phyloP scores from a whole-genome alignment of 1,139 yeast genomes.

The Citeromyces hawaiiensis region DNA sequence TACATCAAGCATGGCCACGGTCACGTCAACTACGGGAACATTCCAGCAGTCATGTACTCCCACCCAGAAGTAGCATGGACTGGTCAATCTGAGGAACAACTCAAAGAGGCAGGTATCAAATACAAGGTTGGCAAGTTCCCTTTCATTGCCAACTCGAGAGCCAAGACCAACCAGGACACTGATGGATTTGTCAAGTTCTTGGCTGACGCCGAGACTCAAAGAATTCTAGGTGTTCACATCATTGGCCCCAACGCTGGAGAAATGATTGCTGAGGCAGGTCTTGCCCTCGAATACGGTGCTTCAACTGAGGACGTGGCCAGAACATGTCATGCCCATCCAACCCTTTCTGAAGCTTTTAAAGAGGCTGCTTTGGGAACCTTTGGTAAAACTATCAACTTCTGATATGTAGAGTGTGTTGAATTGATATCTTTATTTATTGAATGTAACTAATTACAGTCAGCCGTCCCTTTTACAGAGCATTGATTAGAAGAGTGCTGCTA shows the following conservation, averaged over 20 bases:
- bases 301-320: constrained; percentile 96
- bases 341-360: constrained; percentile 94
- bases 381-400: constrained; percentile 80
- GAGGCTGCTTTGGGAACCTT: constrained; percentile 94
- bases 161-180: constrained; percentile 93
- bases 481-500: too few relatives aligned
- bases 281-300: constrained; percentile 98
- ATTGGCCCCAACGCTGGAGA: constrained; percentile 99
- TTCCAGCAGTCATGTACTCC: constrained; percentile 97
- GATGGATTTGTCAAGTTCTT: constrained; percentile 95
- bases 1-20: constrained; percentile 89
- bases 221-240: constrained; percentile 93
- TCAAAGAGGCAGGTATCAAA: constrained; percentile 84
- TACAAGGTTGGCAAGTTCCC: constrained; percentile 97
- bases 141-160: constrained; percentile 97
- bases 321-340: constrained; percentile 98
- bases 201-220: constrained; percentile 95
- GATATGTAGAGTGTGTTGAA: constrained; percentile 11
- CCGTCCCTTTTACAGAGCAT: too few relatives aligned
- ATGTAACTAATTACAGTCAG: neutral
- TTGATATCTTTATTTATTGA: neutral
- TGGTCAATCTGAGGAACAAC: constrained; percentile 91
- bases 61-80: constrained; percentile 99
- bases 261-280: constrained; percentile 97
- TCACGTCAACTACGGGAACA: constrained; percentile 94